These are phyloP conservation scores for Penicillium polonicum DNA, from an alignment of 2,329 filamentous ascomycete genomes.

Conservation along the genomic window DNA sequence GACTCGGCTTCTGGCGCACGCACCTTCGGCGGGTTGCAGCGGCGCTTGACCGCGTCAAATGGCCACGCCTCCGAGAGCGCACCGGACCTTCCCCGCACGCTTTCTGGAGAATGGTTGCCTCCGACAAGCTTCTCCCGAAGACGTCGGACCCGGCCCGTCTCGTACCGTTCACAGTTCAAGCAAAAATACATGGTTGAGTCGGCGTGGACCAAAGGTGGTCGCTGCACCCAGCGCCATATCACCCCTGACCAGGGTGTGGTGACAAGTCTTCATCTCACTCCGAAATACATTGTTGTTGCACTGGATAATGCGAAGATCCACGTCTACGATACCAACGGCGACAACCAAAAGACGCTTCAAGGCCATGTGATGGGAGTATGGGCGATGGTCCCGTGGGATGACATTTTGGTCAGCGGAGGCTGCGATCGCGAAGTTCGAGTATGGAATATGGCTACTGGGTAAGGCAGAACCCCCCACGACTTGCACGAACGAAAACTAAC, in stretches of 20 bases:
- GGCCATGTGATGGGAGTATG: conserved; percentile 99
- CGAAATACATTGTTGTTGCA: conserved; percentile 95
- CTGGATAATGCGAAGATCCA: conserved; percentile 98
- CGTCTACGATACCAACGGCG: conserved; percentile 90
- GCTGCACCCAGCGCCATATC: conserved; percentile 78
- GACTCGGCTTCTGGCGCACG: conserved; percentile 23
- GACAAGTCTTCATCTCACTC: conserved; percentile 88
- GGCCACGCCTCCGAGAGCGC: conserved; percentile 47
- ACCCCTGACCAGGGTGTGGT: conserved; percentile 96
- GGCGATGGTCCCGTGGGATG: conserved; percentile 98
- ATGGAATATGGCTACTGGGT: conserved; percentile 95
- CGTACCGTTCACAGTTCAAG: conserved; percentile 96
- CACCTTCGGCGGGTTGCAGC: conserved; percentile 24
- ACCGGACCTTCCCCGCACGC: conserved; percentile 46
- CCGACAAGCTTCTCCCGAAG: conserved; percentile 35
- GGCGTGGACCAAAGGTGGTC: conserved; percentile 91
- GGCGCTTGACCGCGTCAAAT: conserved; percentile 27
- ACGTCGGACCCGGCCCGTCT: conserved; percentile 65
- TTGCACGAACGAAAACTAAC: conserved; percentile 1
- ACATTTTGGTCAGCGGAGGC: conserved; percentile 90
- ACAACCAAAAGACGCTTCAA: conserved; percentile 81
- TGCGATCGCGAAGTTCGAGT: conserved; percentile 96
- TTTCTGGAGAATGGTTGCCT: conserved; percentile 36
- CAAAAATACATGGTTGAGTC: conserved; percentile 96
- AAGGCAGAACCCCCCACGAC: conserved; percentile 34